Evolutionary conservation across 768 basidiomycete species (phyloP), one percentile per base, ranked within the genome.

Genomic region (Cantharellus anzutake): DNA sequence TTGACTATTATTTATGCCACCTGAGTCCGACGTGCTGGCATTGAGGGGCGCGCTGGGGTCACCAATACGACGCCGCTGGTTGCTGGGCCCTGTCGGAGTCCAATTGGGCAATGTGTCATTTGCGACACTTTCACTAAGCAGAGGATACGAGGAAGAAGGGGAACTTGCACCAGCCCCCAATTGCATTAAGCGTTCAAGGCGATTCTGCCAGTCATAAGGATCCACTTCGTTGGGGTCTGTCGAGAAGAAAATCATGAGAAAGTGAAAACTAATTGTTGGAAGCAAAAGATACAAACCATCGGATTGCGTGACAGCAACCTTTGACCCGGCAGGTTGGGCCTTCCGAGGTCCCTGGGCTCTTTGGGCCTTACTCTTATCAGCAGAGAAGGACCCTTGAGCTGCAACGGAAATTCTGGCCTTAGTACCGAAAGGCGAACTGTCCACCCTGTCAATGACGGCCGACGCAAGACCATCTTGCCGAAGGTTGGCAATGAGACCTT

Each of bases 391-490:
- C 44, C 7, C 20, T 48, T 20, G 44, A 7, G 44, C n/a, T n/a
- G n/a, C 11, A 37, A 37, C 52, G 35, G 7, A 7, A 7, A 20
- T 20, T 48, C 20, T 48, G 52, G 52, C 52, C 52, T 7, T 7
- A 5, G 52, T 11, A 55, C 88, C 88, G 67, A 89, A 90, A 0
- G 83, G 76, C 5, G 84, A 83, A 64, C 78, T 76, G 68, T 89
- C 84, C n/a, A 91, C 86, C 38, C 86, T 82, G 58, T 75, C 76
- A 60, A 88, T 78, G 61, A 93, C 88, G 64, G 89, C 86, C 59
- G 76, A 78, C 2, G 90, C 87, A 2, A 91, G 74, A 0, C 82
- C 72, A 65, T 92, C 88, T 58, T 77, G 76, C 11, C 11, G 7
- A 51, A 75, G 65, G 61, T 74, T 74, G 5, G 69, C 68, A 37